A percentile compares a stretch with the other conserved stretches of the same genome.
Conservation (phyloP, 2,329 filamentous ascomycete genomes). For the Aspergillus sp. region DNA sequence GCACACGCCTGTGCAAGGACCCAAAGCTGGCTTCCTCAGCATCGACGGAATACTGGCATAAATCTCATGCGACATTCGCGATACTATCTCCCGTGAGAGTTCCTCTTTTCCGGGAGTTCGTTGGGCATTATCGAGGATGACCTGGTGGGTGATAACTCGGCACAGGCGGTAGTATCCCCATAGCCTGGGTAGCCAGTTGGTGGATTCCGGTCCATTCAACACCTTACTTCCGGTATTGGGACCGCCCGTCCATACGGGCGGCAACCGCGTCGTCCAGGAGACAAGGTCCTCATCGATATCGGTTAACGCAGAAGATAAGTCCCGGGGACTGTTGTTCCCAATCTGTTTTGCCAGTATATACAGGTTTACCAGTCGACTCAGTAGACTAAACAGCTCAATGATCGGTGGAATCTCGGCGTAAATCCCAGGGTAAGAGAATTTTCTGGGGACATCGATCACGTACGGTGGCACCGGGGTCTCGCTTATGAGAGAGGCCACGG, state of each 20-base stretch:
- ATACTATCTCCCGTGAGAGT: not conserved
- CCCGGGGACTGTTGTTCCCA: not conserved
- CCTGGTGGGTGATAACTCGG: not conserved
- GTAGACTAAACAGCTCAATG: not conserved
- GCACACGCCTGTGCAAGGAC: not conserved
- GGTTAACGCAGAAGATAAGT: not conserved
- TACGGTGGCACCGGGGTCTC: not conserved
- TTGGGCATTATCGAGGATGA: not conserved
- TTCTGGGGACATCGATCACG: not conserved
- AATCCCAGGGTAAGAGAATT: not conserved
- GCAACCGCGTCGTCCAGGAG: not conserved
- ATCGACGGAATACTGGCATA: slow-evolving; percentile 1
- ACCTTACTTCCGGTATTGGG: not conserved
- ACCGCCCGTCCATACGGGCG: not conserved
- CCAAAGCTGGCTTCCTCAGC: not conserved
- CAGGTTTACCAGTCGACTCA: not conserved
- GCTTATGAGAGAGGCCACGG: not conserved
- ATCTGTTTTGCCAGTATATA: not conserved
- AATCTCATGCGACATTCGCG: not conserved
- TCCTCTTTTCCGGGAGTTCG: not conserved
- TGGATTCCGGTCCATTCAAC: not conserved
- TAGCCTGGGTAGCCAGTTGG: not conserved
- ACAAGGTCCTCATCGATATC: not conserved
- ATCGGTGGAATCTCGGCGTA: not conserved
- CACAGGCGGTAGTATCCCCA: slow-evolving; percentile 1